Percentiles rank a stretch among this genome's conserved stretches.
Conservation (phyloP, 148 eudicot genomes). For the Silene conica region DNA sequence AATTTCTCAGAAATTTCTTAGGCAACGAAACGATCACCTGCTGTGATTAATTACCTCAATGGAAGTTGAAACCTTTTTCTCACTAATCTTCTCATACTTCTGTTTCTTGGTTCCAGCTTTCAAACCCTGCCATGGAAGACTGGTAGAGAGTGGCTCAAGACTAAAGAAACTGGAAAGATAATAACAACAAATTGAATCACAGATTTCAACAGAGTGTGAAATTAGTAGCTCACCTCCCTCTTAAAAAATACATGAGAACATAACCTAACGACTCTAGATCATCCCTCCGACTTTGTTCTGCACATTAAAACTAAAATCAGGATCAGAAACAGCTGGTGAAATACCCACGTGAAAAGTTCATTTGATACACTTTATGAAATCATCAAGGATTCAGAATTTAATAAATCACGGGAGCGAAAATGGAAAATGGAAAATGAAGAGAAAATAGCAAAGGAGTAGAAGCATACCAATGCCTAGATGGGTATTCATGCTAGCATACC, state of each 20-base stretch:
- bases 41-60: constrained; percentile 52
- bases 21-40: neutral
- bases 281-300: constrained; percentile 90
- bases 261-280: constrained; percentile 87
- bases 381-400: neutral
- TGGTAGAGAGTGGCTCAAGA: constrained; percentile 29
- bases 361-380: neutral
- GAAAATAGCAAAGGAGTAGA: neutral
- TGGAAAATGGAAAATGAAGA: neutral
- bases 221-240: constrained; percentile 58
- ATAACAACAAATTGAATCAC: neutral
- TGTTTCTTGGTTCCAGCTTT: constrained; percentile 89
- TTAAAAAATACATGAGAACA: constrained; percentile 79
- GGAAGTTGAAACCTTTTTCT: constrained; percentile 81
- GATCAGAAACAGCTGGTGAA: constrained; percentile 14
- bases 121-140: constrained; percentile 96
- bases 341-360: neutral
- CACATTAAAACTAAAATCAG: constrained; percentile 18
- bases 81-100: constrained; percentile 84
- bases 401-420: neutral
- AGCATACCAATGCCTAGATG: constrained; percentile 79
- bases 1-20: neutral
- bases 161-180: constrained; percentile 13
- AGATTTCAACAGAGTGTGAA: neutral
- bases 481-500: constrained; percentile 85